A percentile compares a stretch with the other conserved stretches of the same genome.
Conservation (phyloP, 225 moss, liverwort and hornwort species). For the Pseudisothecium myosuroides region DNA sequence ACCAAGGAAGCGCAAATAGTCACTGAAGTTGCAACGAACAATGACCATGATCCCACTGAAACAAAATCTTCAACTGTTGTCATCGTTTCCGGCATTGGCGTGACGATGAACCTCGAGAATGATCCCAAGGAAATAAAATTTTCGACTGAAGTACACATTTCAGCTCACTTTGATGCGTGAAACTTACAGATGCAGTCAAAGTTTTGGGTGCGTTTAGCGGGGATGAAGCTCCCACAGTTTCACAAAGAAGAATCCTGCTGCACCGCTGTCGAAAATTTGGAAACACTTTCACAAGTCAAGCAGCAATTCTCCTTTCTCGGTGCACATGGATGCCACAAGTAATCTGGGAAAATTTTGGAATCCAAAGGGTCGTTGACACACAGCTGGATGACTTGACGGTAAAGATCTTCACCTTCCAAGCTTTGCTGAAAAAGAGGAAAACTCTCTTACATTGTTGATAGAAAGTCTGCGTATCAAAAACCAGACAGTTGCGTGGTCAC, state of each 20-base stretch:
- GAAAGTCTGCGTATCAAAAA: not conserved
- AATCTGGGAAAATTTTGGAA: not conserved
- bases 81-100: not conserved
- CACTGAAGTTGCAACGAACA: not conserved
- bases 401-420: not conserved
- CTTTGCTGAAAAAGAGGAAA: not conserved
- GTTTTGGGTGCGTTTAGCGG: not conserved
- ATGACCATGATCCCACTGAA: not conserved
- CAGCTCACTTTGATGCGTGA: not conserved
- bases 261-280: not conserved
- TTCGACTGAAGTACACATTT: not conserved
- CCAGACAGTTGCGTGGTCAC: not conserved
- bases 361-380: not conserved
- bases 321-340: not conserved
- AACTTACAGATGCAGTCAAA: not conserved
- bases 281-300: not conserved
- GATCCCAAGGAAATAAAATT: not conserved
- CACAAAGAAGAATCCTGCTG: not conserved
- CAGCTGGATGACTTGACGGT: not conserved
- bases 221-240: not conserved
- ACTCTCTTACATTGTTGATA: not conserved
- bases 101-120: not conserved
- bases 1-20: not conserved
- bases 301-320: not conserved
- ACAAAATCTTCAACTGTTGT: not conserved